Evolutionary conservation across 805 yeast genomes (phyloP), one percentile per base, ranked within the genome.

Genomic region (Hermanozyma aechmeae): DNA sequence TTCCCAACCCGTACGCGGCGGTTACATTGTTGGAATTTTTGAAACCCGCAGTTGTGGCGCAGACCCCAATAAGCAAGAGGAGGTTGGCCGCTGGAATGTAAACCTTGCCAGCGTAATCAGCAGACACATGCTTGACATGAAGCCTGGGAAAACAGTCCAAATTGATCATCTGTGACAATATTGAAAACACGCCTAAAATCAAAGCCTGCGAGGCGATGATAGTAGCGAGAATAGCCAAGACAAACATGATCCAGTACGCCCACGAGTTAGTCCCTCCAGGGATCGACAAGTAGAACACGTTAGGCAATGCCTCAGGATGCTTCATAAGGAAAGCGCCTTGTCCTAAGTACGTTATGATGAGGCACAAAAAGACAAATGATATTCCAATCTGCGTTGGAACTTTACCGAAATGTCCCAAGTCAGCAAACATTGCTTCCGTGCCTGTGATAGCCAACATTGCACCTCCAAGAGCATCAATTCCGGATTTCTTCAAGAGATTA

Each of bases 351-450:
- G 65, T 53, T n/a, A 71, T 40, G 41, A 70, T 57, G 39, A 74
- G 48, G 23, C 68, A 56, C 11, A 77, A 72, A 38, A 68, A 73
- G n/a, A 71, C 75, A 33, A 70, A 55, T 2, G 61, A 32, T 25
- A 71, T 46, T 6, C 77, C 60, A 8, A 73, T 29, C 37, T 71
- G 74, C 26, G 71, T 57, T 1, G 79, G 68, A 4, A 54, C 37
- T 15, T 57, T 55, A 3, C 76, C 72, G 41, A 73, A 70, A 42
- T 70, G 76, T 4, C 78, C 73, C 28, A 73, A 56, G 47, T 74
- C 79, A 2, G 79, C 76, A 51, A 74, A 75, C 74, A 74, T 67
- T 5, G 79, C 78, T 38, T 74, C 80, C 4, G 70, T 56, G 18
- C 80, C 80, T 0, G 81, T 73, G 15, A 74, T 50, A 1, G 73